phyloP scores from a whole-genome alignment of 768 basidiomycete species.

The Cyclocybe aegerita region DNA sequence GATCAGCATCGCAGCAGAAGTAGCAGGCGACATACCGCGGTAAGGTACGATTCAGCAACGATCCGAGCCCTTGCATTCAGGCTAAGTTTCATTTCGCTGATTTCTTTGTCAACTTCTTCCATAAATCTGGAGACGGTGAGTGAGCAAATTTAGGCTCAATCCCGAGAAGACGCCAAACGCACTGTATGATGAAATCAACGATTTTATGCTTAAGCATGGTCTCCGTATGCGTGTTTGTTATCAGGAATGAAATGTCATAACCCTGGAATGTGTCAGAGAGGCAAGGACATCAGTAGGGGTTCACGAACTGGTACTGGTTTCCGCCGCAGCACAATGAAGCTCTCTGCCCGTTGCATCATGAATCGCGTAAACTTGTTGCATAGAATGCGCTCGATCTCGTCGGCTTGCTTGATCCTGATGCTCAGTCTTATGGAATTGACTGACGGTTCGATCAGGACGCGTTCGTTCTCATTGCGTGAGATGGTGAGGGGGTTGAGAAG shows the following conservation, averaged over 20 bases:
- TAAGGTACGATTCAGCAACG: conserved; percentile 94
- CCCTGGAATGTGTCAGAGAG: conserved; percentile 53
- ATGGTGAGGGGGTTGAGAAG: conserved; percentile 91
- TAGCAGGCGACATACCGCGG: conserved; percentile 58
- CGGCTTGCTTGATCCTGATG: conserved; percentile 99
- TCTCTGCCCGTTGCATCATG: conserved; percentile 99
- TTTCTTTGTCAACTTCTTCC: conserved; percentile 99
- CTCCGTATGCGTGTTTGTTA: conserved; percentile 95
- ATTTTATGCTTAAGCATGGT: conserved; percentile 99
- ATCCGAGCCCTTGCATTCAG: conserved; percentile 95
- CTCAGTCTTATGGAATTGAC: conserved; percentile 96
- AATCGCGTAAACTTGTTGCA: conserved; percentile 99
- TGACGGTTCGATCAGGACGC: conserved; percentile 94
- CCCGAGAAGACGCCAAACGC: conserved; percentile 23
- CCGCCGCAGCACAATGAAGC: conserved; percentile 92
- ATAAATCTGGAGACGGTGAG: conserved; percentile 64
- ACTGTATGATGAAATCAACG: conserved; percentile 99
- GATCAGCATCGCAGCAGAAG: neutral
- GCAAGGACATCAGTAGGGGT: neutral
- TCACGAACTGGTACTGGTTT: conserved; percentile 82
- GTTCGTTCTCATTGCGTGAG: conserved; percentile 96
- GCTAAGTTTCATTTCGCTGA: conserved; percentile 98
- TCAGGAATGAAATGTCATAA: conserved; percentile 97
- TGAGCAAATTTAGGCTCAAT: conserved; percentile 1
- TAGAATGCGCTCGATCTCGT: conserved; percentile 96